A percentile compares a stretch with the other conserved stretches of the same genome.
phyloP scores from a whole-genome alignment of 1,284 basidiomycete species.

The Tilletia caries region DNA sequence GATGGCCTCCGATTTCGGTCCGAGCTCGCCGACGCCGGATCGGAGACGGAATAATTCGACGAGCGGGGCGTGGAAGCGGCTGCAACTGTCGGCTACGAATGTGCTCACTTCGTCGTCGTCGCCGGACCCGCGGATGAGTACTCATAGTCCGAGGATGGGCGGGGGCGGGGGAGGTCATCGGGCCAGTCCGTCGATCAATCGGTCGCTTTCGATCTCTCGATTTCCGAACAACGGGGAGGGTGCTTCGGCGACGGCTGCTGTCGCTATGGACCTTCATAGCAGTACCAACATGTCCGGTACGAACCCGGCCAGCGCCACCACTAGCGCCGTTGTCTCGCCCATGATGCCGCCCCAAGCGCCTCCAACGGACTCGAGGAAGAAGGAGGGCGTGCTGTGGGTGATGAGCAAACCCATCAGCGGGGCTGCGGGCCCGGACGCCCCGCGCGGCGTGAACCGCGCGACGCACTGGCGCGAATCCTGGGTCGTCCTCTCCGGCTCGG shows the following conservation, averaged over 20 bases:
- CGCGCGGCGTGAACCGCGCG: conserved; percentile 32
- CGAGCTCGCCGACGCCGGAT: conserved; percentile 5
- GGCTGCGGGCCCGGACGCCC: conserved; percentile 32
- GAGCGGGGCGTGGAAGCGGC: conserved; percentile 4
- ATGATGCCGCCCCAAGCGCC: neutral
- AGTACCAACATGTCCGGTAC: neutral
- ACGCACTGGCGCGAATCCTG: conserved; percentile 39
- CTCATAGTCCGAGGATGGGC: conserved; percentile 1
- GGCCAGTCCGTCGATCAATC: neutral
- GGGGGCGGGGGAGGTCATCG: neutral
- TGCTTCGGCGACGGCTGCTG: neutral
- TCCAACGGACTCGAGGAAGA: conserved; percentile 25
- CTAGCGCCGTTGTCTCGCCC: too few relatives aligned
- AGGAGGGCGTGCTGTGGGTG: conserved; percentile 44
- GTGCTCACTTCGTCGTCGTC: too few relatives aligned
- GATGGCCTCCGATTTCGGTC: conserved; percentile 6
- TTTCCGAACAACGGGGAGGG: neutral
- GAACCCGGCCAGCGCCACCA: neutral
- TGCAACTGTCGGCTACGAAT: neutral
- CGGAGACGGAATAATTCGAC: conserved; percentile 2
- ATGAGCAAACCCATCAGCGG: conserved; percentile 32
- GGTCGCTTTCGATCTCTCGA: neutral
- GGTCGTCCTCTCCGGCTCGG: conserved; percentile 43
- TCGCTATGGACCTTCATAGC: neutral
- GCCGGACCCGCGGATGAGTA: too few relatives aligned